A percentile compares a stretch with the other conserved stretches of the same genome.
Evolutionary conservation across 2,329 filamentous ascomycete species (phyloP).

Genomic region (Arthrobotrys sinensis): DNA sequence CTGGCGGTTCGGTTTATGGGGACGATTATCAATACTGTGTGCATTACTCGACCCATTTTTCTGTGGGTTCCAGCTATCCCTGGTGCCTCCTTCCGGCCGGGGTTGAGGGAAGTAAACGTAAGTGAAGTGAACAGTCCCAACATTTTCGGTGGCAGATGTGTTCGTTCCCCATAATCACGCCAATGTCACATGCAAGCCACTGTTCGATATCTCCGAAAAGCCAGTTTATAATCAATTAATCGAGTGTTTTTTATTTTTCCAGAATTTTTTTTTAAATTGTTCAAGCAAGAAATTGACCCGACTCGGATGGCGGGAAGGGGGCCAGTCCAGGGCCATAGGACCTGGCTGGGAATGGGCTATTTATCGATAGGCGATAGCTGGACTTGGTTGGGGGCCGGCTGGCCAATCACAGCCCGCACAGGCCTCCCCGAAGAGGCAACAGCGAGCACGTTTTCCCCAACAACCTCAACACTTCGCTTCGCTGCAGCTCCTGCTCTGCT

Average conservation of each 20-base stretch:
- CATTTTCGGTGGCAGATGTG: slow-evolving; percentile 37
- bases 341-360: neutral
- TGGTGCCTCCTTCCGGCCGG: neutral
- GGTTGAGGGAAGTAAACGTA: neutral
- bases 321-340: neutral
- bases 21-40: neutral
- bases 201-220: slow-evolving; percentile 25
- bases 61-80: too few species aligned
- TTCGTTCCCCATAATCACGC: slow-evolving; percentile 19
- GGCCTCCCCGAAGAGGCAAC: slow-evolving; percentile 12
- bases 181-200: slow-evolving; percentile 18
- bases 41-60: too few species aligned
- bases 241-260: neutral
- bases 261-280: too few species aligned
- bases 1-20: neutral
- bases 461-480: slow-evolving; percentile 27
- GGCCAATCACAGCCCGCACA: neutral
- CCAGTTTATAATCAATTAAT: neutral
- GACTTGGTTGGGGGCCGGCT: slow-evolving; percentile 24
- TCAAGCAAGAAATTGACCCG: neutral
- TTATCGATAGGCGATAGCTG: slow-evolving; percentile 29
- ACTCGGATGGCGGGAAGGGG: slow-evolving; percentile 6
- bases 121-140: slow-evolving; percentile 13
- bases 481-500: too few species aligned
- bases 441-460: slow-evolving; percentile 24